A percentile compares a stretch with the other conserved stretches of the same genome.
Evolutionary conservation across 768 basidiomycete genomes (phyloP).

Genomic region (Tricholoma flavovirens): DNA sequence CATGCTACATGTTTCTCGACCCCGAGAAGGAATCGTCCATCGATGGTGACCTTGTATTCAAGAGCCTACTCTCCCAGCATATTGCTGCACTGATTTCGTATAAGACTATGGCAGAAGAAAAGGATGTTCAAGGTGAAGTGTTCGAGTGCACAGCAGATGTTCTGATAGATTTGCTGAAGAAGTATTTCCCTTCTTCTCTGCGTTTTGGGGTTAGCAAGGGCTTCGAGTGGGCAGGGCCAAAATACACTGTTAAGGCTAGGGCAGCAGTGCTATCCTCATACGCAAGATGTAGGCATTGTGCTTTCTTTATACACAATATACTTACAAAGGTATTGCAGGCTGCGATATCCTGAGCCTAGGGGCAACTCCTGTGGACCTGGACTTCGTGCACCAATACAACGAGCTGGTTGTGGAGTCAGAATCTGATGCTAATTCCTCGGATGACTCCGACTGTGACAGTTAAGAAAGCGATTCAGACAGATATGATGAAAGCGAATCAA

Average conservation of each 20-base stretch:
- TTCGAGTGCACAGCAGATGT: not conserved
- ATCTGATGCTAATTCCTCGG: too few species aligned
- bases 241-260: not conserved
- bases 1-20: not conserved
- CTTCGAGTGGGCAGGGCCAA: not conserved
- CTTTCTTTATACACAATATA: not conserved
- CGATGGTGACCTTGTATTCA: not conserved
- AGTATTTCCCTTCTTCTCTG: not conserved
- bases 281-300: not conserved
- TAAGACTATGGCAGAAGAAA: not conserved
- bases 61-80: not conserved
- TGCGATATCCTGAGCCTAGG: not conserved
- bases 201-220: not conserved
- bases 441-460: too few species aligned
- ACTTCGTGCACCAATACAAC: not conserved
- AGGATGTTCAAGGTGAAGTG: not conserved
- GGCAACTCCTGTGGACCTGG: not conserved
- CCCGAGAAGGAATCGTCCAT: too few species aligned
- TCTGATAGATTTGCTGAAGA: not conserved
- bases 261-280: too few species aligned
- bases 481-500: too few species aligned
- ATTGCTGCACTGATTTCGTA: too few species aligned
- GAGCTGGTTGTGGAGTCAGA: too few species aligned
- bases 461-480: too few species aligned
- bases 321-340: not conserved